Evolutionary conservation across 1,284 basidiomycete species (phyloP), one percentile per base, ranked within the genome.

Genomic region (Rhodotorula sp.): DNA sequence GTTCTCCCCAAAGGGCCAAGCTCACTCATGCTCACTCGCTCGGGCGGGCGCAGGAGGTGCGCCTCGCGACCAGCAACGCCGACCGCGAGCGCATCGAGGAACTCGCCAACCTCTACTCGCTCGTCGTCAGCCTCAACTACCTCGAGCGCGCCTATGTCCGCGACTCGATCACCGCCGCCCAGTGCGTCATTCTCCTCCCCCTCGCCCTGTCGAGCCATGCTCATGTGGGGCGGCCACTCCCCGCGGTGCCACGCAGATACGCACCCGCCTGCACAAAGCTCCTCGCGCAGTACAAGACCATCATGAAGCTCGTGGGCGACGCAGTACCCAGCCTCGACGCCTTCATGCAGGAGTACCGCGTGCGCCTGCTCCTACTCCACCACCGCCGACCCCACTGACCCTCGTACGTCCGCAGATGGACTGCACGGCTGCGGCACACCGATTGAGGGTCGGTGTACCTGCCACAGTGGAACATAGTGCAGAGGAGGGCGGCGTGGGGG

Each of bases 141-240:
- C 88, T 98, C 37, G 96, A 99, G 81, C 86, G 94, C 50, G 96
- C 95, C 7, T 99, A 97, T 81, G 90, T 99, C 44, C 88, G 95
- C 61, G 94, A 98, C 83, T 89, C 91, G 0, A 90, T 98, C 67
- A 90, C 88, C 29, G 90, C 93, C 17, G 89, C 89, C 63, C 92
- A 97, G 91, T 95, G 83, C 81, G 91, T 56, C 34, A 27, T 25
- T 29, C 13, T 41, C 36, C 19, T 73, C 25, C n/a, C 32, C 29
- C 34, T 39, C 27, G 5, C 19, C 9, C 57, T 36, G n/a, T 39
- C 8, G 25, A 22, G 10, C 25, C 41, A 21, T 27, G 81, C 80
- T 76, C 32, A 63, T 36, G 50, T 60, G 55, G 41, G 51, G 55
- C 4, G 29, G 55, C 51, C 50, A 41, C 54, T 53, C 27, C 21